These are phyloP conservation scores for Petunia axillaris DNA, from an alignment of 257 asterid genomes.

Conservation along the genomic window DNA sequence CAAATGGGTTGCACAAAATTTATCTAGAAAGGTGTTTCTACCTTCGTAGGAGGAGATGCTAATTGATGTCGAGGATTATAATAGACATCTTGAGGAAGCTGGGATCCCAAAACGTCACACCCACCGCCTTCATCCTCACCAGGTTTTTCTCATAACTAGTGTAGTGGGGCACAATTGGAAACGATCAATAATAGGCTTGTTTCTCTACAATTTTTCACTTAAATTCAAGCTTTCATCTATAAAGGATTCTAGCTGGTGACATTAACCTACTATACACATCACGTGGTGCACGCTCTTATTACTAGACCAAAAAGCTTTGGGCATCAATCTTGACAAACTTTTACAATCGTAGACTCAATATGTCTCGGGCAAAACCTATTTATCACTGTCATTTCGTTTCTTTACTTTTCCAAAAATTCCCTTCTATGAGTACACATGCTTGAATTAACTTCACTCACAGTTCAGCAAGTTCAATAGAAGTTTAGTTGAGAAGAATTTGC, in stretches of 20 bases:
- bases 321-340: background rate
- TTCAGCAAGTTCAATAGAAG: background rate
- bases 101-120: slow-evolving; percentile 51
- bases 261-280: too few species aligned
- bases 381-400: background rate
- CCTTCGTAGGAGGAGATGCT: slow-evolving; percentile 58
- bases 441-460: background rate
- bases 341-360: background rate
- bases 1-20: slow-evolving; percentile 59
- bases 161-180: too few species aligned
- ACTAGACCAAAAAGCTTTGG: background rate
- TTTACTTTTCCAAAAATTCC: background rate
- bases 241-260: too few species aligned
- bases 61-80: slow-evolving; percentile 45
- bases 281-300: too few species aligned
- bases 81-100: slow-evolving; percentile 43
- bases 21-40: slow-evolving; percentile 49
- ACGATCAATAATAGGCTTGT: too few species aligned
- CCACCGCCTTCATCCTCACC: slow-evolving; percentile 30
- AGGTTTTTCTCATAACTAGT: background rate
- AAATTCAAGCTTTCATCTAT: too few species aligned
- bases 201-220: too few species aligned
- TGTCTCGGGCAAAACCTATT: background rate
- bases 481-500: slow-evolving; percentile 5
- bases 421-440: background rate